Evolutionary conservation across 495 filamentous ascomycete species (phyloP).

Genomic region (Neurospora intermedia): DNA sequence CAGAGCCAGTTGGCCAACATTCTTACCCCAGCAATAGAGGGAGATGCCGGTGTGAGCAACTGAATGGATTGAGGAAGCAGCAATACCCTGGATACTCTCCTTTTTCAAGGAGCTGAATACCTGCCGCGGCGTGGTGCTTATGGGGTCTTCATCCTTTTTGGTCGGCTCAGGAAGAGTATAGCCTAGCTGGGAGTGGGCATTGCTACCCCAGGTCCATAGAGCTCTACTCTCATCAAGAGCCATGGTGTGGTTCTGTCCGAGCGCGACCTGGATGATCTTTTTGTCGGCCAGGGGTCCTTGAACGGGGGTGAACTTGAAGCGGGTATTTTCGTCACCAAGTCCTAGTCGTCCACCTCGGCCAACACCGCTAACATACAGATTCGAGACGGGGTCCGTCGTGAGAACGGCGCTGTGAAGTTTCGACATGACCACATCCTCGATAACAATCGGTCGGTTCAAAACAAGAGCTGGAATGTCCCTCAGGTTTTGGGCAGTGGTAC

Average conservation of each 20-base stretch:
- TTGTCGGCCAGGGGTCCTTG: conserved; percentile 61
- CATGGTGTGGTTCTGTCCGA: conserved; percentile 86
- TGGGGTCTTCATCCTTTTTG: conserved; percentile 64
- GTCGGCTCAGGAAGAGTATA: conserved; percentile 50
- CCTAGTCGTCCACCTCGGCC: conserved; percentile 85
- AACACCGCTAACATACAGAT: conserved; percentile 88
- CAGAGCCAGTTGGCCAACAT: conserved; percentile 86
- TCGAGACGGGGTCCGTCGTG: conserved; percentile 81
- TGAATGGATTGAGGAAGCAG: conserved; percentile 87
- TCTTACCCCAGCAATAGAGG: conserved; percentile 91
- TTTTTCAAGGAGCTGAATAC: conserved; percentile 85
- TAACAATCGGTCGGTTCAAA: conserved; percentile 54
- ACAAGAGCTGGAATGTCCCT: conserved; percentile 56
- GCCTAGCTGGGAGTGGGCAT: conserved; percentile 77
- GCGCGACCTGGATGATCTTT: conserved; percentile 58
- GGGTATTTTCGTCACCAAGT: conserved; percentile 77
- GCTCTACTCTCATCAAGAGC: conserved; percentile 72
- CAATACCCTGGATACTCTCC: conserved; percentile 68
- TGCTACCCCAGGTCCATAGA: conserved; percentile 88
- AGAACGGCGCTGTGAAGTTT: conserved; percentile 88
- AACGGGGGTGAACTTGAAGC: conserved; percentile 73
- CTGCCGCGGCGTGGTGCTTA: conserved; percentile 71
- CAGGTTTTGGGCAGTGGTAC: conserved; percentile 22
- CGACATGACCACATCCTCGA: conserved; percentile 71
- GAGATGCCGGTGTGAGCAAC: conserved; percentile 74